These are phyloP conservation scores for Leptomonas pyrrhocoris DNA, from an alignment of 208 protist genomes.

Conservation along the genomic window DNA sequence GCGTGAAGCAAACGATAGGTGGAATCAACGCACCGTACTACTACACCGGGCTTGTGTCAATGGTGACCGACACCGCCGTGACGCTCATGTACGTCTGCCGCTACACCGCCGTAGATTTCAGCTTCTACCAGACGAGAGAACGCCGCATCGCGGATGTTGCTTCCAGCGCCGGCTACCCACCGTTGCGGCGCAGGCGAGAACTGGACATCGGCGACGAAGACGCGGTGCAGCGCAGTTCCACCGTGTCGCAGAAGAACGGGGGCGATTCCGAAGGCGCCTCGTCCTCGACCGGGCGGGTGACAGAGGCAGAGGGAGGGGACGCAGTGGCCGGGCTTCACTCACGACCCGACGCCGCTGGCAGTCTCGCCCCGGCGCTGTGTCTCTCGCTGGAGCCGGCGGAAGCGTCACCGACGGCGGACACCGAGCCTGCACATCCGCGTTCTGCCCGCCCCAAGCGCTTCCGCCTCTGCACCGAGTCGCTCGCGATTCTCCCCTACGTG, in stretches of 20 bases:
- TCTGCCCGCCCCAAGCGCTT: not conserved
- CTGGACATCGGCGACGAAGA: not conserved
- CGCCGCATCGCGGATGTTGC: slow-evolving; percentile 1
- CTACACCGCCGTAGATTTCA: slow-evolving; percentile 63
- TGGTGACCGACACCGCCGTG: slow-evolving; percentile 69
- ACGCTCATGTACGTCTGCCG: slow-evolving; percentile 57
- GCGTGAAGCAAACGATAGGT: slow-evolving; percentile 44
- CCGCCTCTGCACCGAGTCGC: not conserved
- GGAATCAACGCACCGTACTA: slow-evolving; percentile 40
- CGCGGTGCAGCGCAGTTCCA: not conserved
- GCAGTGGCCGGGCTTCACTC: not conserved
- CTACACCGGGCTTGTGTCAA: slow-evolving; percentile 68
- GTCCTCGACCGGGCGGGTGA: not conserved
- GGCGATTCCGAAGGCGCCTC: not conserved
- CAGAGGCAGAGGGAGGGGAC: not conserved
- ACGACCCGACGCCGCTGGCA: slow-evolving; percentile 7
- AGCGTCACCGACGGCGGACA: not conserved
- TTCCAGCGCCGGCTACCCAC: not conserved
- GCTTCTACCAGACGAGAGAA: slow-evolving; percentile 26
- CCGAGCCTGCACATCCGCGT: not conserved
- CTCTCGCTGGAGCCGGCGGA: not conserved
- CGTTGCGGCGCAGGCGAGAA: not conserved
- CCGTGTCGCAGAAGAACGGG: not conserved
- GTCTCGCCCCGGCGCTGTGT: slow-evolving; percentile 10
- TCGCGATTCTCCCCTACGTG: slow-evolving; percentile 68